phyloP scores from a whole-genome alignment of 148 eudicot species.

The Pouteria glomerata region DNA sequence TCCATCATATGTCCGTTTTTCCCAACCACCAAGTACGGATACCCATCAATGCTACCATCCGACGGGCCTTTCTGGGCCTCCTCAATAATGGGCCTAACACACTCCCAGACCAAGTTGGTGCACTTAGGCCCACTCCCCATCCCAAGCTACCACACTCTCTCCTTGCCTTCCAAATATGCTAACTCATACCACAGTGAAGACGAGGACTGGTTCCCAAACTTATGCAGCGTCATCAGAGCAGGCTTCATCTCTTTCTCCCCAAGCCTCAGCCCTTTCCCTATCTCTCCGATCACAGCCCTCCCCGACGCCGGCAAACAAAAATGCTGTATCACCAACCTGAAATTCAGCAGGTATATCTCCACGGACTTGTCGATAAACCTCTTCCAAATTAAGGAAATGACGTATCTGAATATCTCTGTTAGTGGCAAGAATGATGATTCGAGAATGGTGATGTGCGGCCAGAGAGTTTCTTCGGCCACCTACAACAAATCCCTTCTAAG shows the following conservation, averaged over 20 bases:
- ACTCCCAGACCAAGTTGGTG: slow-evolving; percentile 60
- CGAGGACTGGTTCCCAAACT: slow-evolving; percentile 81
- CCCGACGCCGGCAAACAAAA: slow-evolving; percentile 70
- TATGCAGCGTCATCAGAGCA: slow-evolving; percentile 64
- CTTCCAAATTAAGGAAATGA: slow-evolving; percentile 30
- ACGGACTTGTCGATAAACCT: slow-evolving; percentile 32
- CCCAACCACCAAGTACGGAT: slow-evolving; percentile 37
- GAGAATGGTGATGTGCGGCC: slow-evolving; percentile 35
- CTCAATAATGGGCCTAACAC: slow-evolving; percentile 52
- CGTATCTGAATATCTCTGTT: slow-evolving; percentile 35
- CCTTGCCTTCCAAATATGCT: slow-evolving; percentile 67
- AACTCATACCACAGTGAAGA: slow-evolving; percentile 84
- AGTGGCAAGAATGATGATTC: slow-evolving; percentile 43
- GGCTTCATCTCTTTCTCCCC: slow-evolving; percentile 67
- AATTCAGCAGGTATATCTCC: slow-evolving; percentile 53
- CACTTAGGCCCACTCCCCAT: slow-evolving; percentile 78
- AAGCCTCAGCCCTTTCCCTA: slow-evolving; percentile 61
- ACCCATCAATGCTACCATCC: slow-evolving; percentile 42
- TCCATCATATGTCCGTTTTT: too few species aligned
- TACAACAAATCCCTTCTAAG: slow-evolving; percentile 50
- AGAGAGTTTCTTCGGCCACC: slow-evolving; percentile 46
- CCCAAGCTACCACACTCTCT: slow-evolving; percentile 67
- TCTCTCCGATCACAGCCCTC: slow-evolving; percentile 39
- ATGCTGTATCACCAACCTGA: slow-evolving; percentile 47
- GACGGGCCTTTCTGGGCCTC: slow-evolving; percentile 71